These are phyloP conservation scores for Mortierella sp. DNA, from an alignment of 371 early-diverging fungal genomes.

Conservation along the genomic window DNA sequence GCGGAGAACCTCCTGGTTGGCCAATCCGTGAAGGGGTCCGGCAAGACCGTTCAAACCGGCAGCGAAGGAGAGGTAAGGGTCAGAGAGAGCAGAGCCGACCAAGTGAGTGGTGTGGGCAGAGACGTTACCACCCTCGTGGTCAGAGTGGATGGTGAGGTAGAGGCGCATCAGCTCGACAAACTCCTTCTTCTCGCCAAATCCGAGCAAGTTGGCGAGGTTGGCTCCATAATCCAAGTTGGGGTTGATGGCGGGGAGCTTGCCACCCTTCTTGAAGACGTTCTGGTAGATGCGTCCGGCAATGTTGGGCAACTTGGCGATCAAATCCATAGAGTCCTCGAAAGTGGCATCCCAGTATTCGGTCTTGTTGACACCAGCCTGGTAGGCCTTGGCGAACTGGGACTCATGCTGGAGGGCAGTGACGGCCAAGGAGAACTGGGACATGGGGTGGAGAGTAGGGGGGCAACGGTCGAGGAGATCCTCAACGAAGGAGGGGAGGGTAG, in stretches of 20 bases:
- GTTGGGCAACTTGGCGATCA: conserved; percentile 97
- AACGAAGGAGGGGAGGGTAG: conserved; percentile 92
- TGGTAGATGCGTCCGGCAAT: conserved; percentile 98
- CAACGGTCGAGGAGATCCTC: conserved; percentile 97
- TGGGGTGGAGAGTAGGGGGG: conserved; percentile 98
- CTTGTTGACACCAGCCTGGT: conserved; percentile 95
- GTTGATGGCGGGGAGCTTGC: conserved; percentile 90
- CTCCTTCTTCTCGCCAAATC: conserved; percentile 88
- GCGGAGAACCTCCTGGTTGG: conserved; percentile 99
- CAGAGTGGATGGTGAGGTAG: conserved; percentile 99
- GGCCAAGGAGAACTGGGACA: conserved; percentile 98
- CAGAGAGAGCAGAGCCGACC: conserved; percentile 97
- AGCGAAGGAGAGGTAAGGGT: conserved; percentile 98
- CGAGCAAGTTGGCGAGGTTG: conserved; percentile 95
- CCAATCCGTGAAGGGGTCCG: conserved; percentile 99
- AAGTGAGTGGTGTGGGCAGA: conserved; percentile 95
- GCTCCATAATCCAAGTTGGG: conserved; percentile 92
- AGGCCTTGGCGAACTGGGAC: conserved; percentile 96
- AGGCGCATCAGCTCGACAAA: conserved; percentile 98
- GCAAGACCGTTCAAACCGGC: conserved; percentile 98
- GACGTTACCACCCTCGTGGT: conserved; percentile 99
- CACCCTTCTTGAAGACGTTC: conserved; percentile 98
- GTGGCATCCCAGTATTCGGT: conserved; percentile 97
- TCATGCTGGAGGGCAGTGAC: conserved; percentile 97
- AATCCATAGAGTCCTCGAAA: conserved; percentile 97